These are phyloP conservation scores for Cyclotella kingstonii DNA, from an alignment of 108 stramenopile genomes.

Conservation along the genomic window DNA sequence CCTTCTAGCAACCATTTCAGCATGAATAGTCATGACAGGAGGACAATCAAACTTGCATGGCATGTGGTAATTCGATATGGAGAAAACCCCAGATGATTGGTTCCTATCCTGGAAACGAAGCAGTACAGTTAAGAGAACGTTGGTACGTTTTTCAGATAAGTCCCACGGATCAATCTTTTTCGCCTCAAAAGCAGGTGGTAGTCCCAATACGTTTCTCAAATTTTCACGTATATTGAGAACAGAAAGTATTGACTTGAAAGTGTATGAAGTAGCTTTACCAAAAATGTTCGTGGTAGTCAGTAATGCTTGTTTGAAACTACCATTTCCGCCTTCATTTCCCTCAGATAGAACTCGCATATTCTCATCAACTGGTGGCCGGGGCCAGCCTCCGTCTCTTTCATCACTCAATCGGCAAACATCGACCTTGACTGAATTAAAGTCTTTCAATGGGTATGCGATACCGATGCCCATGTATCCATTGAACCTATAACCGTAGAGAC, in stretches of 20 bases:
- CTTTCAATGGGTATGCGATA: conserved; percentile 67
- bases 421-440: conserved; percentile 62
- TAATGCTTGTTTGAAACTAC: not conserved
- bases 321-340: not conserved
- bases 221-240: conserved; percentile 15
- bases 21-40: conserved; percentile 81
- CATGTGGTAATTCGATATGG: conserved; percentile 96
- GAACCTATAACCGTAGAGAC: conserved; percentile 86
- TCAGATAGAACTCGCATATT: too few relatives aligned
- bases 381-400: conserved; percentile 69
- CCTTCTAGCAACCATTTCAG: conserved; percentile 65
- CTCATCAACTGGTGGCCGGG: conserved; percentile 20
- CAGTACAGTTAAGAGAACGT: conserved; percentile 63
- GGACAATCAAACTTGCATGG: conserved; percentile 92
- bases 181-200: too few relatives aligned
- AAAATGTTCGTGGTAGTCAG: conserved; percentile 14
- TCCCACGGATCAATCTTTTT: conserved; percentile 69
- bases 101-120: conserved; percentile 47
- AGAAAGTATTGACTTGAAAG: conserved; percentile 1
- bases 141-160: conserved; percentile 66
- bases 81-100: conserved; percentile 42
- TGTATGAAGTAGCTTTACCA: not conserved
- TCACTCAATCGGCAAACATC: conserved; percentile 74
- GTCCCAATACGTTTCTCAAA: conserved; percentile 5
- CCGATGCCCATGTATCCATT: conserved; percentile 89